phyloP scores from a whole-genome alignment of 176 grass and related monocot genomes.

The Secale cereale region DNA sequence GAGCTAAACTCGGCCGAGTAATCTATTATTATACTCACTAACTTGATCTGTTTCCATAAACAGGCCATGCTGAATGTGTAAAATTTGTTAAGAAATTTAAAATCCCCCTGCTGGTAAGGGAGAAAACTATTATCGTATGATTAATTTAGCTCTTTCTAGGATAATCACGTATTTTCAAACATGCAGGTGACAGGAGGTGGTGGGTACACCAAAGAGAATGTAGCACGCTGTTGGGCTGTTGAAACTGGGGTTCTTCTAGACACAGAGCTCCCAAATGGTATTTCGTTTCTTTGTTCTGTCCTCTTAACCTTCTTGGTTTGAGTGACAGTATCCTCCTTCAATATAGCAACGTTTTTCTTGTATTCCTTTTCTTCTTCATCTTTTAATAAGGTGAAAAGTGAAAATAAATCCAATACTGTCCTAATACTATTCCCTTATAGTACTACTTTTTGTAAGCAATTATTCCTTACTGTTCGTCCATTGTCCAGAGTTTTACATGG shows the following conservation, averaged over 20 bases:
- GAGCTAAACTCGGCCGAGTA: background rate
- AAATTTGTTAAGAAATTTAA: slow-evolving; percentile 99
- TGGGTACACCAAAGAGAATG: slow-evolving; percentile 99
- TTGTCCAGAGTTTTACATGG: slow-evolving; percentile 12
- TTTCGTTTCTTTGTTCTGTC: slow-evolving; percentile 20
- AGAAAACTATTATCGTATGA: background rate
- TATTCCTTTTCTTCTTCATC: background rate
- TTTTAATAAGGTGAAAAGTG: slow-evolving; percentile 1
- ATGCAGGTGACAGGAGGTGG: slow-evolving; percentile 92
- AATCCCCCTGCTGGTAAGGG: slow-evolving; percentile 86
- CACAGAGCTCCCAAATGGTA: slow-evolving; percentile 80
- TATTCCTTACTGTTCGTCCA: background rate
- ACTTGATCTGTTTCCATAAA: slow-evolving; percentile 27
- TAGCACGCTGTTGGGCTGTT: slow-evolving; percentile 96
- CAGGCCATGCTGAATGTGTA: slow-evolving; percentile 97
- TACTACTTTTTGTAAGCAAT: background rate
- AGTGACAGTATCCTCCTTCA: background rate
- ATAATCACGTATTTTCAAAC: slow-evolving; percentile 6
- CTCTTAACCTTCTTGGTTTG: background rate
- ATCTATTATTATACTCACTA: slow-evolving; percentile 6
- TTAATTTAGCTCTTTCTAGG: slow-evolving; percentile 24
- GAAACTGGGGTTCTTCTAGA: slow-evolving; percentile 97
- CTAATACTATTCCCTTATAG: background rate
- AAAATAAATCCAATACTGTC: background rate
- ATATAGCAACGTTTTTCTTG: background rate